A percentile compares a stretch with the other conserved stretches of the same genome.
phyloP scores from a whole-genome alignment of 192 early-diverging fungal species.

The Ambispora gerdemannii region DNA sequence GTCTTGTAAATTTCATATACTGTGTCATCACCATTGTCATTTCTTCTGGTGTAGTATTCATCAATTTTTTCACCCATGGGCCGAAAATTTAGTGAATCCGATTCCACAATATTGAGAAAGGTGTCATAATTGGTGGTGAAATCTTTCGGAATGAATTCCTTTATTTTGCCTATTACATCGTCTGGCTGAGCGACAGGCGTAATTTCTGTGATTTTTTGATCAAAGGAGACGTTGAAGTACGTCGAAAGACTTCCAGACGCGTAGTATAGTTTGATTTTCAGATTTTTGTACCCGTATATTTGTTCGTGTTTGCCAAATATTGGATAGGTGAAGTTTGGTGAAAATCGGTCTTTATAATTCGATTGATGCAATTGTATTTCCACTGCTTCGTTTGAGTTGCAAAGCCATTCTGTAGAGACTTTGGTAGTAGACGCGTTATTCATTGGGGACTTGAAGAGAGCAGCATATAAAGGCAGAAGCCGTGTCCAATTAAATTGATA shows the following conservation, averaged over 20 bases:
- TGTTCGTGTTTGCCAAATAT: conserved; percentile 87
- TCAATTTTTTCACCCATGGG: conserved; percentile 77
- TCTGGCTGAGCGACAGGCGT: conserved; percentile 49
- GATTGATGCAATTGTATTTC: too few species aligned
- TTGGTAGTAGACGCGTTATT: too few species aligned
- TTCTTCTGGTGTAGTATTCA: conserved; percentile 68
- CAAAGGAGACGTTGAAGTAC: conserved; percentile 63
- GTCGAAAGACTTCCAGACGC: conserved; percentile 74
- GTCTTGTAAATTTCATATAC: conserved; percentile 72
- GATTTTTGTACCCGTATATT: conserved; percentile 86
- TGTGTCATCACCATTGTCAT: conserved; percentile 42
- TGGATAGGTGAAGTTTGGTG: conserved; percentile 83
- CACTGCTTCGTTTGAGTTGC: too few species aligned
- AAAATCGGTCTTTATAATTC: too few species aligned
- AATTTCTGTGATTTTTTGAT: conserved; percentile 58
- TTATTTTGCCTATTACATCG: conserved; percentile 59
- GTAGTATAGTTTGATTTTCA: conserved; percentile 75
- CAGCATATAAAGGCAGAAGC: too few species aligned
- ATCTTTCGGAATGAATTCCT: conserved; percentile 56
- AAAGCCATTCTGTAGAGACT: too few species aligned
- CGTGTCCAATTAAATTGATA: too few species aligned
- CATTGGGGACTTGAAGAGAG: too few species aligned
- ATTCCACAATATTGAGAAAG: conserved; percentile 62
- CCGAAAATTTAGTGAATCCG: conserved; percentile 61
- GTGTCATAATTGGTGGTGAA: conserved; percentile 54